Percentiles rank a stretch among this genome's conserved stretches.
phyloP scores from a whole-genome alignment of 139 green algal genomes.

The Chlamydomonas sp. region DNA sequence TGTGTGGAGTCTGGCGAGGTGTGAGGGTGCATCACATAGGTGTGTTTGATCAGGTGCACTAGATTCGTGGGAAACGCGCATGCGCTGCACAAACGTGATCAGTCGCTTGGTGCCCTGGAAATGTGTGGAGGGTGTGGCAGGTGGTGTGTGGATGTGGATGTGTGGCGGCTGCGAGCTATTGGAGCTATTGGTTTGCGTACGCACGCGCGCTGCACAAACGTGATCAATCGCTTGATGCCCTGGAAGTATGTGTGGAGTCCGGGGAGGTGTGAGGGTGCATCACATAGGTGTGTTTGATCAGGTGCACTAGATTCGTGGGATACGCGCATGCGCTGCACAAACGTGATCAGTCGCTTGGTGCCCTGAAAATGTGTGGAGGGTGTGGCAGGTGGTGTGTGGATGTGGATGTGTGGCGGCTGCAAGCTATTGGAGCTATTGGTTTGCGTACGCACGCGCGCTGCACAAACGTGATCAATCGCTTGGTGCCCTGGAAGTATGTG shows the following conservation, averaged over 20 bases:
- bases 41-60: too few relatives aligned
- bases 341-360: too few relatives aligned
- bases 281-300: too few relatives aligned
- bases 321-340: constrained; percentile 49
- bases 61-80: too few relatives aligned
- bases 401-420: neutral
- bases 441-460: constrained; percentile 65
- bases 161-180: neutral
- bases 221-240: constrained; percentile 84
- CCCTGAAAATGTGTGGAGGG: too few relatives aligned
- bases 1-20: too few relatives aligned
- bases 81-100: too few relatives aligned
- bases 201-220: constrained; percentile 70
- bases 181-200: neutral
- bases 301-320: neutral
- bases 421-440: neutral
- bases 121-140: neutral
- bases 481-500: constrained; percentile 71
- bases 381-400: neutral
- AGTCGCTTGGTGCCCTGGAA: too few relatives aligned
- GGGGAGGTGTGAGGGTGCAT: too few relatives aligned
- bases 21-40: too few relatives aligned
- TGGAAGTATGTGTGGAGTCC: too few relatives aligned
- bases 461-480: constrained; percentile 79
- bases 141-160: neutral